Evolutionary conservation across 2,329 filamentous ascomycete species (phyloP).

Genomic region (Penicillium psychrosexuale): DNA sequence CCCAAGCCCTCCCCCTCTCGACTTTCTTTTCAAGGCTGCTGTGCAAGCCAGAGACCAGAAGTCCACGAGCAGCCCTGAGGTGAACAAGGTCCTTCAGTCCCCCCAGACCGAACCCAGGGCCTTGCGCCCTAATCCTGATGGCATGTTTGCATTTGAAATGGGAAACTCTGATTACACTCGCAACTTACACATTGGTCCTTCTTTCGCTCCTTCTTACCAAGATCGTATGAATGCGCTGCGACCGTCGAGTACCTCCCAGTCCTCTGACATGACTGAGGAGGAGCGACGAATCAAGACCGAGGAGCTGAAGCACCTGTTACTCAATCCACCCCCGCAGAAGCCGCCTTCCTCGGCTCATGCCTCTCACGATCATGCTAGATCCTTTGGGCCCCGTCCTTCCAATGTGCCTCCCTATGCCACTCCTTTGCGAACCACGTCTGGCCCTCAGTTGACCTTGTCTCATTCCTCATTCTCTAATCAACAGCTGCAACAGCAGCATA

Average conservation of each 20-base stretch:
- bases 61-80: conserved; percentile 46
- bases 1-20: conserved; percentile 67
- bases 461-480: conserved; percentile 16
- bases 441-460: conserved; percentile 29
- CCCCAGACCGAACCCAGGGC: conserved; percentile 43
- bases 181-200: conserved; percentile 57
- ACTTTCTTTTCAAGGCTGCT: conserved; percentile 87
- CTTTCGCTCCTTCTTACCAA: conserved; percentile 61
- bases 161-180: conserved; percentile 54
- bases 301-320: conserved; percentile 45
- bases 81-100: conserved; percentile 49
- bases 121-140: conserved; percentile 47
- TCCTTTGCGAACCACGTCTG: conserved; percentile 33
- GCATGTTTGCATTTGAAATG: conserved; percentile 67
- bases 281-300: conserved; percentile 44
- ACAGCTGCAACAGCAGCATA: conserved; percentile 11
- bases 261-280: conserved; percentile 34
- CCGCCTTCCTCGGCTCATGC: conserved; percentile 33
- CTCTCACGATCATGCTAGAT: conserved; percentile 18
- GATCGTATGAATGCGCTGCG: conserved; percentile 47
- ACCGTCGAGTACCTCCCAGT: conserved; percentile 30
- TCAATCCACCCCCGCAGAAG: conserved; percentile 42
- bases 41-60: conserved; percentile 60
- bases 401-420: conserved; percentile 32
- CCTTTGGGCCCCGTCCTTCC: conserved; percentile 18